phyloP scores from a whole-genome alignment of 2,329 filamentous ascomycete genomes.

The Botryosphaeria dothidea region DNA sequence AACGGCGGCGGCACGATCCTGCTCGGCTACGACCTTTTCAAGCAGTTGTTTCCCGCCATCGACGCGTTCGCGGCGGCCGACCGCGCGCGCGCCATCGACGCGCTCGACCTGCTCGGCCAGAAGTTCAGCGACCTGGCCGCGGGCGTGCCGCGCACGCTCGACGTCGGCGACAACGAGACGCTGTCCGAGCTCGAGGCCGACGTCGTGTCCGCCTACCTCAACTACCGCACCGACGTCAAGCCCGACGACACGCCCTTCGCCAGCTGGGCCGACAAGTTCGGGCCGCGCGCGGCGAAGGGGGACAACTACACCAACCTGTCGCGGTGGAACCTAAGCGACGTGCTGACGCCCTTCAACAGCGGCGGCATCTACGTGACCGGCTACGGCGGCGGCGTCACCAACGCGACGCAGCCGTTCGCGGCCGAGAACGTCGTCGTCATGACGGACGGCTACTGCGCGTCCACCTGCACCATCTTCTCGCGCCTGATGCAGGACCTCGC shows the following conservation, averaged over 20 bases:
- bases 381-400: constrained; percentile 39
- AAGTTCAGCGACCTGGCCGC: constrained; percentile 37
- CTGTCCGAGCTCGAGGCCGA: constrained; percentile 20
- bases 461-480: constrained; percentile 61
- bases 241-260: constrained; percentile 51
- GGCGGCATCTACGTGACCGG: constrained; percentile 39
- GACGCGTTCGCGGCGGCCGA: constrained; percentile 51
- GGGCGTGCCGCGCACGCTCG: constrained; percentile 32
- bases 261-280: constrained; percentile 49
- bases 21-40: constrained; percentile 63
- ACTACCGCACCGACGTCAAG: constrained; percentile 46
- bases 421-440: constrained; percentile 58
- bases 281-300: constrained; percentile 38
- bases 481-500: constrained; percentile 55
- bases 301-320: constrained; percentile 60
- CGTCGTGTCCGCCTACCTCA: constrained; percentile 45
- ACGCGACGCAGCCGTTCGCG: constrained; percentile 51
- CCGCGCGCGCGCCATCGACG: constrained; percentile 53
- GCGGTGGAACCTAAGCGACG: constrained; percentile 52
- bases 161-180: constrained; percentile 37
- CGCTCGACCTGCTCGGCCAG: constrained; percentile 47
- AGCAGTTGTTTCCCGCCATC: constrained; percentile 54
- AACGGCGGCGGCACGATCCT: constrained; percentile 63
- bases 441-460: constrained; percentile 59
- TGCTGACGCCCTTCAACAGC: constrained; percentile 34